These are phyloP conservation scores for Fusarium musae DNA, from an alignment of 2,329 filamentous ascomycete genomes.

Conservation along the genomic window DNA sequence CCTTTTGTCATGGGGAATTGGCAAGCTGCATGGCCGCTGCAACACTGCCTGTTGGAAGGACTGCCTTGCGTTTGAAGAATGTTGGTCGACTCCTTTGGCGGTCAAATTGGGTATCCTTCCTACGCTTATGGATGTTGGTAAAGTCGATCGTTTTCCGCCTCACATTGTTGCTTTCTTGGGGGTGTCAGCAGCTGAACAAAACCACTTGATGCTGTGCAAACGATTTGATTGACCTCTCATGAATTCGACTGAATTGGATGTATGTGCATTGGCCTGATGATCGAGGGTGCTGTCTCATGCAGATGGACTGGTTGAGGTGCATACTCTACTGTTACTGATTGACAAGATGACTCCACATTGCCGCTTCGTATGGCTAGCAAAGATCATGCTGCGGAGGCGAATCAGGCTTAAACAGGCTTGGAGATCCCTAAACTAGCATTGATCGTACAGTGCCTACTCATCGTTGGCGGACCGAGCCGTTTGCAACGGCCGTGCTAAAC, in stretches of 20 bases:
- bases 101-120: neutral
- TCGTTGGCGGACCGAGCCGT: neutral
- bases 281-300: neutral
- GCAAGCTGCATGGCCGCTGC: neutral
- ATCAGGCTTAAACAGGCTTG: no score
- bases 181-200: no score
- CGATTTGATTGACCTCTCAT: accelerated
- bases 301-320: neutral
- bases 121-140: neutral
- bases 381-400: neutral
- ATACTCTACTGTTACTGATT: accelerated
- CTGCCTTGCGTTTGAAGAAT: neutral
- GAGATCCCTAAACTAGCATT: no score
- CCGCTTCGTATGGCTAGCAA: no score
- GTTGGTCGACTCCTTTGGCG: neutral
- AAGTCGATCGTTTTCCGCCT: neutral
- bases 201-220: no score
- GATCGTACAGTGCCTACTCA: no score
- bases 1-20: neutral
- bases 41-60: no score
- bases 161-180: neutral
- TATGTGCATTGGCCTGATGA: neutral
- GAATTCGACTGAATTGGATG: accelerated
- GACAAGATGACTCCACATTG: neutral
- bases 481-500: neutral